Conservation (phyloP, 495 filamentous ascomycete genomes). For the Hypoxylon perforatum region DNA sequence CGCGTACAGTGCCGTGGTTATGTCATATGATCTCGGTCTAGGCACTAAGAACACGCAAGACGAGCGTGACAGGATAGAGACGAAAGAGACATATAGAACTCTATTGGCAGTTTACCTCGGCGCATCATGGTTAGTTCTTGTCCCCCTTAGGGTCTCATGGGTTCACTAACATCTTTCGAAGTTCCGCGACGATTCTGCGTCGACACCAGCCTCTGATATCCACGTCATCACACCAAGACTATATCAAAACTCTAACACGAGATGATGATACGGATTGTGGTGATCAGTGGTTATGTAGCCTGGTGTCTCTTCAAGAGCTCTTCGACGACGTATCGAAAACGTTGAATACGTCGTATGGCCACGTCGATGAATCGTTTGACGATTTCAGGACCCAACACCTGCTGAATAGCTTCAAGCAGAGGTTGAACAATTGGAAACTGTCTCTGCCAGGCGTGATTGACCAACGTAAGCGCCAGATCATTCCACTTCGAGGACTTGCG, state of each 20-base stretch:
- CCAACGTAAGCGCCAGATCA: constrained; percentile 13
- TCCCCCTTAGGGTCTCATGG: not conserved
- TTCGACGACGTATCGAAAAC: constrained; percentile 36
- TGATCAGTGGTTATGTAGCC: constrained; percentile 33
- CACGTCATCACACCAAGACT: constrained; percentile 17
- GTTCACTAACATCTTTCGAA: constrained; percentile 6
- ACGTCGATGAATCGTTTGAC: constrained; percentile 25
- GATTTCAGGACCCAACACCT: constrained; percentile 36
- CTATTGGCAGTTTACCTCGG: constrained; percentile 35
- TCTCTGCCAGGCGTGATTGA: constrained; percentile 18
- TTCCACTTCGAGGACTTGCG: not conserved
- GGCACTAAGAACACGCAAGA: not conserved
- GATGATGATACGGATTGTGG: not conserved
- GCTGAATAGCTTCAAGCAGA: constrained; percentile 27
- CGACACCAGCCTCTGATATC: constrained; percentile 29
- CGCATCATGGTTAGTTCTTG: constrained; percentile 29
- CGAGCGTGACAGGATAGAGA: not conserved
- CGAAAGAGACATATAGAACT: constrained; percentile 20
- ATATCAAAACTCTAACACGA: constrained; percentile 18
- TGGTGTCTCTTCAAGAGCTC: constrained; percentile 33
- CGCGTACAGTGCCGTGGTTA: constrained; percentile 35
- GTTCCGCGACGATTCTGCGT: constrained; percentile 28
- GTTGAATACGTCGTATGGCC: constrained; percentile 7
- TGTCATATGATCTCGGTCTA: constrained; percentile 35
- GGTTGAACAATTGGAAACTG: constrained; percentile 28